Percentiles rank a stretch among this genome's conserved stretches.
Conservation (phyloP, 179 eudicot species). For the Amaranthus tricolor region DNA sequence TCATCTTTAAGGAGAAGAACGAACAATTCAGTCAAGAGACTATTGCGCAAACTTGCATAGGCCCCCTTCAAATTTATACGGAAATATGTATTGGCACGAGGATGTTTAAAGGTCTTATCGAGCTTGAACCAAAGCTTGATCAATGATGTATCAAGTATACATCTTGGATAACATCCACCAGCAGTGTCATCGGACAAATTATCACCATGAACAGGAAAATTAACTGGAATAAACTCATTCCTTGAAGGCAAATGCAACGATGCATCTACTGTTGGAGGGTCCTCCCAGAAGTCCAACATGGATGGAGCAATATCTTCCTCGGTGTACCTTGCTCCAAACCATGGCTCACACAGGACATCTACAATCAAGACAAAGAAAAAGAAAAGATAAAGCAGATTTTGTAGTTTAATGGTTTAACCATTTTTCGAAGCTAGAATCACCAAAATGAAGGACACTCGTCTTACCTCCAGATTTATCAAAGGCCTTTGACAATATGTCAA, state of each 20-base stretch:
- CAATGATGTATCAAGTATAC: slow-evolving; percentile 79
- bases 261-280: slow-evolving; percentile 70
- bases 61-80: slow-evolving; percentile 77
- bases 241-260: slow-evolving; percentile 79
- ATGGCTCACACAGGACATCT: slow-evolving; percentile 73
- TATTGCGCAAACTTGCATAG: slow-evolving; percentile 52
- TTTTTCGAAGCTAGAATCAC: not conserved
- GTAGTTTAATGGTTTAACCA: not conserved
- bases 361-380: slow-evolving; percentile 5
- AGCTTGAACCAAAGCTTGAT: slow-evolving; percentile 92
- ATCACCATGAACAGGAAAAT: slow-evolving; percentile 68
- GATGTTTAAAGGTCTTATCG: slow-evolving; percentile 76
- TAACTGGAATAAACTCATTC: slow-evolving; percentile 84
- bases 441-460: not conserved
- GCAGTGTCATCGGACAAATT: slow-evolving; percentile 34
- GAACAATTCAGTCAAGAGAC: slow-evolving; percentile 83
- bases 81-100: slow-evolving; percentile 96
- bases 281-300: slow-evolving; percentile 62
- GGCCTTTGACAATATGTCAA: slow-evolving; percentile 65
- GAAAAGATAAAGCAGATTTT: slow-evolving; percentile 13
- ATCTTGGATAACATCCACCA: slow-evolving; percentile 50
- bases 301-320: slow-evolving; percentile 74
- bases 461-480: slow-evolving; percentile 61
- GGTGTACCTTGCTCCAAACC: slow-evolving; percentile 81
- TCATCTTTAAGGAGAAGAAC: slow-evolving; percentile 83